These are phyloP conservation scores for Candida bentonensis DNA, from an alignment of 805 yeast species.

Conservation along the genomic window DNA sequence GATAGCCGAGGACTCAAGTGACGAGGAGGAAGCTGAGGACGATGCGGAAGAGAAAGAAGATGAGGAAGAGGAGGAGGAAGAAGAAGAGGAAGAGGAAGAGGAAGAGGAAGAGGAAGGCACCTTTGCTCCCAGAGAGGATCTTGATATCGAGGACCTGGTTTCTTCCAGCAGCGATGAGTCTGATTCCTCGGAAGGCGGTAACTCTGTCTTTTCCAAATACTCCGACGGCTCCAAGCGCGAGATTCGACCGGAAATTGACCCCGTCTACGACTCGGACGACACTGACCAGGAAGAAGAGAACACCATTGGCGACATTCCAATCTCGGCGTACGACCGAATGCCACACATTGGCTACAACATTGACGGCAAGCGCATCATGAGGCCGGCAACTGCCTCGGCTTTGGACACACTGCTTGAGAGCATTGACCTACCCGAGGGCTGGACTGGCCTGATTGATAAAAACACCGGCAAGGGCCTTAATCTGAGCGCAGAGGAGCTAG, in stretches of 20 bases:
- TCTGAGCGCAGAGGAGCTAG: constrained; percentile 74
- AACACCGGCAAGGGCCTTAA: constrained; percentile 77
- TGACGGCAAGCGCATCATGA: constrained; percentile 95
- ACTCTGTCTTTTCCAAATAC: not conserved
- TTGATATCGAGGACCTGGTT: no score
- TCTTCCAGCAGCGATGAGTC: not conserved
- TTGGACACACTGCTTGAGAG: constrained; percentile 77
- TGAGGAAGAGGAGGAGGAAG: not conserved
- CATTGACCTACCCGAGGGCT: constrained; percentile 93
- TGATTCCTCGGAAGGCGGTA: not conserved
- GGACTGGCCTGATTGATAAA: constrained; percentile 93
- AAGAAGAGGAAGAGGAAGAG: not conserved
- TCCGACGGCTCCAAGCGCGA: constrained; percentile 68
- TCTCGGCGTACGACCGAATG: constrained; percentile 89
- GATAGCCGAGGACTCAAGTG: not conserved
- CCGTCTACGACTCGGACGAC: constrained; percentile 91
- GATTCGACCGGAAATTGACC: constrained; percentile 80
- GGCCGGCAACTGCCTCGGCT: constrained; percentile 96
- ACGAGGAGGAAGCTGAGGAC: constrained; percentile 1
- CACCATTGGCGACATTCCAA: constrained; percentile 87
- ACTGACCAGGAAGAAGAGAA: constrained; percentile 68
- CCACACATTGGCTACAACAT: constrained; percentile 96
- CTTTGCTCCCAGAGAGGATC: no score
- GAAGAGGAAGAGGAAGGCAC: no score
- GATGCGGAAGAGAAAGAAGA: not conserved